Evolutionary conservation across 2,329 filamentous ascomycete genomes (phyloP).

Genomic region (Aspergillus hortae): DNA sequence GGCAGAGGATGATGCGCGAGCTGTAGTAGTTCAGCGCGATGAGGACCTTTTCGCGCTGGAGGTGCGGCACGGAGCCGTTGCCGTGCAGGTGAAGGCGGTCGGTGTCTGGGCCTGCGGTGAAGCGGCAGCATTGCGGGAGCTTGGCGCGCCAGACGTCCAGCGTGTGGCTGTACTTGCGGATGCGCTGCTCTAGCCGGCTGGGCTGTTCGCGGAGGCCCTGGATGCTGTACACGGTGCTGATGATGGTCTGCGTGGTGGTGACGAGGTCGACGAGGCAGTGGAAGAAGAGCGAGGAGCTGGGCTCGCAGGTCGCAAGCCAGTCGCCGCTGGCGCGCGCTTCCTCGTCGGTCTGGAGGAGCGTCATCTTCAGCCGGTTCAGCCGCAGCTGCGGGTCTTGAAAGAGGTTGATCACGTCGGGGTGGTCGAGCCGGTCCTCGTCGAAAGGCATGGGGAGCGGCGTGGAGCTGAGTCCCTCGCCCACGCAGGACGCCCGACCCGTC

Average conservation of each 20-base stretch:
- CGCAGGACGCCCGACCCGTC: conserved; percentile 40
- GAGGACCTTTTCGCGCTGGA: conserved; percentile 29
- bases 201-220: conserved; percentile 29
- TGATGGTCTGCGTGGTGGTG: conserved; percentile 34
- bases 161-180: conserved; percentile 27
- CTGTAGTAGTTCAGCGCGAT: conserved; percentile 43
- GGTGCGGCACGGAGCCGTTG: conserved; percentile 4
- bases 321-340: conserved; percentile 7
- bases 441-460: conserved; percentile 35
- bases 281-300: conserved; percentile 36
- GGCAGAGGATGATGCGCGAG: conserved; percentile 37
- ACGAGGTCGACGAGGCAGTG: conserved; percentile 34
- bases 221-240: conserved; percentile 39
- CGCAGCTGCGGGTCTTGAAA: conserved; percentile 20
- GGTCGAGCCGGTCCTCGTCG: conserved; percentile 34
- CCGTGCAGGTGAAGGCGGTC: conserved; percentile 18
- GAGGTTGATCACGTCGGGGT: conserved; percentile 21
- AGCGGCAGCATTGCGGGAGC: conserved; percentile 31
- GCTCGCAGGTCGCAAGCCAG: conserved; percentile 22
- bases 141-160: conserved; percentile 36
- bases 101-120: conserved; percentile 21
- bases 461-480: conserved; percentile 37
- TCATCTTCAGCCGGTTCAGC: conserved; percentile 21
- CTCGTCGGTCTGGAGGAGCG: conserved; percentile 23
- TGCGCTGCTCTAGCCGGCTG: conserved; percentile 29